Base-by-base conservation (phyloP, 371 early-diverging fungal species). In the Haplosporangium sp. region DNA sequence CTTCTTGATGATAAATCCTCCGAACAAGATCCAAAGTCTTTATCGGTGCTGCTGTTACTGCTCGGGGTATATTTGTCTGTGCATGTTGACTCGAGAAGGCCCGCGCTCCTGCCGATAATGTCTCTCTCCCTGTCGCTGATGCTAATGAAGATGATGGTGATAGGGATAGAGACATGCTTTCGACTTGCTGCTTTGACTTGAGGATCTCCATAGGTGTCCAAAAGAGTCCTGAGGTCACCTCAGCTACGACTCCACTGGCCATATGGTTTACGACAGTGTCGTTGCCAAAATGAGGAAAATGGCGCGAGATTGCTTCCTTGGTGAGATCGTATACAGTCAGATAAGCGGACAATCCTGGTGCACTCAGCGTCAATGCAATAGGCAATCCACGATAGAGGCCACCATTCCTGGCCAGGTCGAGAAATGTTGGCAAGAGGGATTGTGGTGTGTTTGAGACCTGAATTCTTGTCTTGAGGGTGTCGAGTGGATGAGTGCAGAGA, bases 181-280 rank as follows among this genome's bases (percentile, higher is more conserved):
- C 73, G 18, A 77, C 86, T 65, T 95, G 95, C 43, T 91, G 79
- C 55, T 86, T 85, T 58, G 86, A 90, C 68, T 95, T 95, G 64
- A 95, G 64, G 5, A 95, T 89, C 80, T 94, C 95, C 93, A 94
- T 93, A 5, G 95, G 95, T 7, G 94, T 94, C 87, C 90, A 90
- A 11, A 89, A 75, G 20, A 86, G 59, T 16, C 89, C 87, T 0
- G 88, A 86, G 0, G 77, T 54, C 0, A 87, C 80, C 72, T 92
- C 92, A 12, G 92, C 92, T 36, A 77, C 62, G 23, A 83, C 81
- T 0, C 85, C 92, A 16, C 88, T 83, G 8, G 84, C 21, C 46
- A 89, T 55, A 48, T 89, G 88, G 63, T 85, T 89, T 6, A 62
- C 7, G 4, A 84, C 74, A 1, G 70, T 61, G 53, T 69, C 64